Conservation (phyloP, 495 filamentous ascomycete genomes). For the Neurospora tetrasperma region DNA sequence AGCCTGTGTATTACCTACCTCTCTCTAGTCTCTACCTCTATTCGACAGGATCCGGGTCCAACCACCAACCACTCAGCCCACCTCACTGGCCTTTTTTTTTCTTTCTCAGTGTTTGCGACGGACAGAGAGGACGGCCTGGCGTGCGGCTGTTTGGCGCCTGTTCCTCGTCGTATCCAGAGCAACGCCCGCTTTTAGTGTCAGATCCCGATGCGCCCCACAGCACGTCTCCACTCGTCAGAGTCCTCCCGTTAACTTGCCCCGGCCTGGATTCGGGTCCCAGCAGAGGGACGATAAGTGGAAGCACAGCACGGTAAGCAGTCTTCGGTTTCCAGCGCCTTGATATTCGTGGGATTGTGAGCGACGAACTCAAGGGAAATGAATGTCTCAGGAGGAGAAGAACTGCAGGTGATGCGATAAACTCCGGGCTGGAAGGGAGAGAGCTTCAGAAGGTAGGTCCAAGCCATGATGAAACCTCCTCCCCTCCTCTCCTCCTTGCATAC, state of each 20-base stretch:
- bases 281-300: background rate
- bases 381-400: background rate
- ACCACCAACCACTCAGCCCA: background rate
- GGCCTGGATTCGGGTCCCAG: background rate
- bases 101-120: background rate
- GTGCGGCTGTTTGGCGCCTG: background rate
- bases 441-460: background rate
- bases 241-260: background rate
- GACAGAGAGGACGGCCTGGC: background rate
- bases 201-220: background rate
- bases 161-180: conserved; percentile 1
- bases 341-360: background rate
- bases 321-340: background rate
- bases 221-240: background rate
- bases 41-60: background rate
- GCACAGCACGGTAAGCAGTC: background rate
- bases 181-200: background rate
- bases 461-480: background rate
- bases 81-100: background rate
- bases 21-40: background rate
- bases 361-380: background rate
- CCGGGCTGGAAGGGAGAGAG: background rate
- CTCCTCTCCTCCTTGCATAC: background rate
- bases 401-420: background rate
- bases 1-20: no score